A percentile compares a stretch with the other conserved stretches of the same genome.
These are phyloP conservation scores for Anthostomella pinea DNA, from an alignment of 2,329 filamentous ascomycete genomes.

Conservation along the genomic window DNA sequence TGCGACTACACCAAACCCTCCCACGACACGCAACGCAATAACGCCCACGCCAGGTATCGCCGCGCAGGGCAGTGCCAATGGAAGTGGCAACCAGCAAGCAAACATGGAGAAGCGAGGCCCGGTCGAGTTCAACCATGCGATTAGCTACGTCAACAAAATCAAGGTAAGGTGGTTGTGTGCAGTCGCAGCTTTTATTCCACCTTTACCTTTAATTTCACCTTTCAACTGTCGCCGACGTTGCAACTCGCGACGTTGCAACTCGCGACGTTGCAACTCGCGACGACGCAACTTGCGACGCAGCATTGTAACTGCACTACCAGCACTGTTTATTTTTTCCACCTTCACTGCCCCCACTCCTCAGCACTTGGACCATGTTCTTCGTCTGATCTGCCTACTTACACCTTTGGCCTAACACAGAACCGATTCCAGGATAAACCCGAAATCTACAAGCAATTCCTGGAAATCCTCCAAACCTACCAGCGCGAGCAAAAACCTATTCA, in stretches of 20 bases:
- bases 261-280: too few species aligned
- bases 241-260: too few species aligned
- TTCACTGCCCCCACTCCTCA: background rate
- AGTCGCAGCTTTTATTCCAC: too few species aligned
- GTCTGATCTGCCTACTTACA: conserved; percentile 8
- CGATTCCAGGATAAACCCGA: conserved; percentile 95
- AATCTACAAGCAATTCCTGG: conserved; percentile 98
- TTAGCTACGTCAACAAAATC: conserved; percentile 99
- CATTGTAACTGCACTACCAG: too few species aligned
- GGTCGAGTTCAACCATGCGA: conserved; percentile 98
- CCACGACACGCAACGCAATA: conserved; percentile 51
- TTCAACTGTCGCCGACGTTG: too few species aligned
- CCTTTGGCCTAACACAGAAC: conserved; percentile 58
- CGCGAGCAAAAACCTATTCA: conserved; percentile 97
- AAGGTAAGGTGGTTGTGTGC: conserved; percentile 80
- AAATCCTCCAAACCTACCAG: conserved; percentile 97
- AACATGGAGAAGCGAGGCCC: conserved; percentile 83
- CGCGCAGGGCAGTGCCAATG: conserved; percentile 61
- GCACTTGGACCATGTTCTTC: background rate
- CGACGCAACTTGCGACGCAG: too few species aligned
- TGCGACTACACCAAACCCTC: conserved; percentile 39
- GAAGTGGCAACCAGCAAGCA: conserved; percentile 56
- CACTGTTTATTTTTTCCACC: too few species aligned
- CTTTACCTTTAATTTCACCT: too few species aligned
- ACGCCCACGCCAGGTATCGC: conserved; percentile 58